Evolutionary conservation across 1,139 yeast genomes (phyloP).

Genomic region (Wickerhamomyces sp.): DNA sequence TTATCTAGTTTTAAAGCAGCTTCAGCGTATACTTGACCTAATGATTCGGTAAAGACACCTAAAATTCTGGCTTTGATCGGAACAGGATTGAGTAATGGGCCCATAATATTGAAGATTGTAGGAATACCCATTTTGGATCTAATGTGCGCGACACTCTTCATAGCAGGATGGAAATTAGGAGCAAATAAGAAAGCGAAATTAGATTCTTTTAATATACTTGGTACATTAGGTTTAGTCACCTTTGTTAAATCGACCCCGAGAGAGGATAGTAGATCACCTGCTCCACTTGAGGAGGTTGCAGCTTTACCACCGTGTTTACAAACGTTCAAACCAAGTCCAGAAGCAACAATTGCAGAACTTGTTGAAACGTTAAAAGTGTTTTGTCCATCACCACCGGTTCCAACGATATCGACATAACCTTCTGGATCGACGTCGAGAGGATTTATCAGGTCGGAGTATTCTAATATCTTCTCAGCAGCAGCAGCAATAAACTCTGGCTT

Average conservation of each 20-base stretch:
- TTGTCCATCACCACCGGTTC: conserved; percentile 98
- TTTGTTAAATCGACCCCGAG: conserved; percentile 75
- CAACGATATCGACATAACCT: conserved; percentile 85
- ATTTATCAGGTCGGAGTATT: conserved; percentile 52
- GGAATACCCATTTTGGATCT: conserved; percentile 81
- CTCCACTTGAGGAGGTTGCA: conserved; percentile 86
- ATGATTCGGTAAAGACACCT: conserved; percentile 77
- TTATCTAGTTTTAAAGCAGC: conserved; percentile 62
- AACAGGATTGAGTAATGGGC: conserved; percentile 90
- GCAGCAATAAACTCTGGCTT: conserved; percentile 78
- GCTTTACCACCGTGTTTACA: conserved; percentile 98
- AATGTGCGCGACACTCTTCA: conserved; percentile 78
- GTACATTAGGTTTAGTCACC: conserved; percentile 63
- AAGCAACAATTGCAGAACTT: conserved; percentile 88
- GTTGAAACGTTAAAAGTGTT: conserved; percentile 95
- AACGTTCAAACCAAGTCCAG: conserved; percentile 80
- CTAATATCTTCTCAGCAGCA: conserved; percentile 69
- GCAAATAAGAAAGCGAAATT: conserved; percentile 81
- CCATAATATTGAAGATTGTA: conserved; percentile 87
- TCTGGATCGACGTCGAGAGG: conserved; percentile 37
- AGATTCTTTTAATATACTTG: conserved; percentile 47
- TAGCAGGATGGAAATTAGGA: conserved; percentile 92
- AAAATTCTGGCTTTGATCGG: conserved; percentile 77
- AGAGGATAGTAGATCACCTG: conserved; percentile 78
- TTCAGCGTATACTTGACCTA: conserved; percentile 82